Percentiles rank a stretch among this genome's conserved stretches.
These are phyloP conservation scores for Saxispiralis lemnorum DNA, from an alignment of 495 filamentous ascomycete genomes.

Conservation along the genomic window DNA sequence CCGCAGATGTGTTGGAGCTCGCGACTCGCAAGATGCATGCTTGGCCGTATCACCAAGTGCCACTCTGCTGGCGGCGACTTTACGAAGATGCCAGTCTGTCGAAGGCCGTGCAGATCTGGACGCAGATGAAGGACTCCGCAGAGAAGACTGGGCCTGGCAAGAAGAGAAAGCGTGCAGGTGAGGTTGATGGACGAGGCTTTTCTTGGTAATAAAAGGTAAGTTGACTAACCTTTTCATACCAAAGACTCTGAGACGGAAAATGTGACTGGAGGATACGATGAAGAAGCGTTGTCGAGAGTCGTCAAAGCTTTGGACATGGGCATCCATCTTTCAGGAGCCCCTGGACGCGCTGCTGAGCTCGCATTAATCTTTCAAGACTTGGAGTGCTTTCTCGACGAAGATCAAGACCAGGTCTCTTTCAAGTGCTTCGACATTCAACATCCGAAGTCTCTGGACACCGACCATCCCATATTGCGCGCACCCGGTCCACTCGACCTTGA, in stretches of 20 bases:
- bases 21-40: constrained; percentile 14
- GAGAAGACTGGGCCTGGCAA: not conserved
- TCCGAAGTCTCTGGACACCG: not conserved
- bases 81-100: constrained; percentile 15
- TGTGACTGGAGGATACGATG: too few species aligned
- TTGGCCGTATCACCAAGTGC: constrained; percentile 12
- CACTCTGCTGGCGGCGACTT: constrained; percentile 14
- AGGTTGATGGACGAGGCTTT: not conserved
- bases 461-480: constrained; percentile 10
- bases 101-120: constrained; percentile 2
- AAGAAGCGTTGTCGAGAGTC: constrained; percentile 20
- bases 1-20: constrained; percentile 13
- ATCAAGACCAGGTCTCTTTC: not conserved
- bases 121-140: not conserved
- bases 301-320: constrained; percentile 58
- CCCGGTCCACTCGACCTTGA: constrained; percentile 25
- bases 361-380: constrained; percentile 35
- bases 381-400: constrained; percentile 15
- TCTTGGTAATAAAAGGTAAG: too few species aligned
- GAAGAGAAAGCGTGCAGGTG: not conserved
- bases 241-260: too few species aligned
- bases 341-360: constrained; percentile 43
- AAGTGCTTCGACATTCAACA: not conserved
- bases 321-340: constrained; percentile 64
- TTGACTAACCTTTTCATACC: too few species aligned